A percentile compares a stretch with the other conserved stretches of the same genome.
phyloP scores from a whole-genome alignment of 2,329 filamentous ascomycete genomes.

The Aspergillus texensis region DNA sequence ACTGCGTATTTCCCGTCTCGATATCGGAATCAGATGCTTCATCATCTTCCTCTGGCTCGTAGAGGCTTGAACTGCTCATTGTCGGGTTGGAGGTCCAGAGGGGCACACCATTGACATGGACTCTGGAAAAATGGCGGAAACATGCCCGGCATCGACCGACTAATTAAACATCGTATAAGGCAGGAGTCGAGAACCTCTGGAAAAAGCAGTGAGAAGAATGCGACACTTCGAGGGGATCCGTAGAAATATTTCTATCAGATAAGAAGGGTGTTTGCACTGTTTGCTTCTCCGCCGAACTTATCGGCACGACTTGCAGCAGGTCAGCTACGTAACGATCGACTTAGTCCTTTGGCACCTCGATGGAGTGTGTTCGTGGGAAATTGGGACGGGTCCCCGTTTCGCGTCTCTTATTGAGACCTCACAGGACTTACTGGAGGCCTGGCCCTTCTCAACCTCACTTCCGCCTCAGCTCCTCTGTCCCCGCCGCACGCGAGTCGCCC shows the following conservation, averaged over 20 bases:
- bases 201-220: neutral
- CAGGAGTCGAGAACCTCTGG: neutral
- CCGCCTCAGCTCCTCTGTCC: conserved; percentile 26
- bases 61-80: conserved; percentile 42
- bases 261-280: conserved; percentile 42
- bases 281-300: conserved; percentile 27
- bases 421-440: conserved; percentile 22
- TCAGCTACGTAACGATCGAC: neutral
- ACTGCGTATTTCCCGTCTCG: conserved; percentile 15
- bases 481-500: conserved; percentile 19
- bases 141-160: conserved; percentile 26
- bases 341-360: conserved; percentile 22
- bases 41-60: conserved; percentile 37
- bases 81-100: conserved; percentile 52
- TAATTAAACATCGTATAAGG: conserved; percentile 3
- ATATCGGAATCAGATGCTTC: conserved; percentile 24
- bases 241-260: conserved; percentile 21
- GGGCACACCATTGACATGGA: conserved; percentile 33
- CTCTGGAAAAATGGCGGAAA: conserved; percentile 16
- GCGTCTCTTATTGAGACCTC: conserved; percentile 16
- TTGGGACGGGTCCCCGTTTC: conserved; percentile 25
- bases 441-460: conserved; percentile 26
- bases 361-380: conserved; percentile 34
- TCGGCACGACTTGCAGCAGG: neutral
- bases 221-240: conserved; percentile 1